These are phyloP conservation scores for Sporobolus alterniflorus DNA, from an alignment of 202 grass and related monocot species.

Conservation along the genomic window DNA sequence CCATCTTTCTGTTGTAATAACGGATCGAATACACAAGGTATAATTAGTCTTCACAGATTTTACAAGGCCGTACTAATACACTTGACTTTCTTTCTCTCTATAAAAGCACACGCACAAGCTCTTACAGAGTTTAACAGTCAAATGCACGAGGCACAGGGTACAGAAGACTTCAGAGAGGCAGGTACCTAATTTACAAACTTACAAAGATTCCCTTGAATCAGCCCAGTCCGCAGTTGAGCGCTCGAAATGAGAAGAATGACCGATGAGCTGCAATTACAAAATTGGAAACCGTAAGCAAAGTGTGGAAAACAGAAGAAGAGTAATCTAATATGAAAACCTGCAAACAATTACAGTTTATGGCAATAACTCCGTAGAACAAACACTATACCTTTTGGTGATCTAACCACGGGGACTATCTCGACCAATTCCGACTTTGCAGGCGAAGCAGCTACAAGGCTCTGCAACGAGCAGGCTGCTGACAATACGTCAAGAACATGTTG, in stretches of 20 bases:
- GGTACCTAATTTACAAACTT: not conserved
- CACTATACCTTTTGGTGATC: constrained; percentile 61
- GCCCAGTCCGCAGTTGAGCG: constrained; percentile 60
- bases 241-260: constrained; percentile 62
- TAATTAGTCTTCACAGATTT: not conserved
- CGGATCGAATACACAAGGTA: not conserved
- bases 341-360: not conserved
- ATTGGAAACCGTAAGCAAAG: not conserved
- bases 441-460: constrained; percentile 49
- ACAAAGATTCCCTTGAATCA: constrained; percentile 15
- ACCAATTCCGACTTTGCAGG: constrained; percentile 50
- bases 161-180: not conserved
- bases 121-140: not conserved
- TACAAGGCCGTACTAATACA: not conserved
- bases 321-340: not conserved
- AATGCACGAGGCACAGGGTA: not conserved
- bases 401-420: constrained; percentile 45
- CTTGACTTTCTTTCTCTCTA: not conserved
- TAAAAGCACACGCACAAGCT: constrained; percentile 9
- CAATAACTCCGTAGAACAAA: not conserved
- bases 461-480: constrained; percentile 49
- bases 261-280: constrained; percentile 59
- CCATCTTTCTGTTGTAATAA: not conserved
- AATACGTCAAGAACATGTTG: not conserved
- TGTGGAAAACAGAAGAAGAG: not conserved